Conservation (phyloP, 2,329 filamentous ascomycete genomes). For the Aspergillus spinulosporus region DNA sequence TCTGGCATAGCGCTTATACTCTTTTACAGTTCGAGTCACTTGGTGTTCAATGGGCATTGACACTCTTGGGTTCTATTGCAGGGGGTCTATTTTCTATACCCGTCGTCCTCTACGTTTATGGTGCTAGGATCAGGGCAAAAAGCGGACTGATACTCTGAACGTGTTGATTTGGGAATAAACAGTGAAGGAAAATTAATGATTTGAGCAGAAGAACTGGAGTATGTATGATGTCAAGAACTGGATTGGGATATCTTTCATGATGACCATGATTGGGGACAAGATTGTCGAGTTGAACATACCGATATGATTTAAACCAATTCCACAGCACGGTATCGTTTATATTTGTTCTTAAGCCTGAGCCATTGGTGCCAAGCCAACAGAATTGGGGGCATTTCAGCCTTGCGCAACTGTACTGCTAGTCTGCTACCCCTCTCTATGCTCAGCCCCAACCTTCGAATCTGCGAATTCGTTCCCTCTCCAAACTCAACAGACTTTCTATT, state of each 20-base stretch:
- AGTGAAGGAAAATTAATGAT: not conserved
- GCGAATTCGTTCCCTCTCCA: not conserved
- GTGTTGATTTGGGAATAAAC: not conserved
- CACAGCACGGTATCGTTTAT: not conserved
- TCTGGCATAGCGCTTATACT: not conserved
- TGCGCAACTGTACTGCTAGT: no score
- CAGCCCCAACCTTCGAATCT: not conserved
- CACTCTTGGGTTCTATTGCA: conserved; percentile 34
- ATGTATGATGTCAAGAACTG: no score
- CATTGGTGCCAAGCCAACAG: not conserved
- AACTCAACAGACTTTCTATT: not conserved
- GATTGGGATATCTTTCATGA: no score
- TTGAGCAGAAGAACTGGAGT: no score
- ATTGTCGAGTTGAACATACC: not conserved
- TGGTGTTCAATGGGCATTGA: conserved; percentile 35
- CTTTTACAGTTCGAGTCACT: conserved; percentile 31
- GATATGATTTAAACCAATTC: not conserved
- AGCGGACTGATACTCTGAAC: conserved; percentile 4
- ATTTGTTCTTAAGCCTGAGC: not conserved
- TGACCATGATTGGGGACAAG: not conserved
- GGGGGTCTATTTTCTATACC: conserved; percentile 32
- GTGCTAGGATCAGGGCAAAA: conserved; percentile 17
- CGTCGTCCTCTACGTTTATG: conserved; percentile 22
- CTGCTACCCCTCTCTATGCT: not conserved
- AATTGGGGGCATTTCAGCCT: no score